Evolutionary conservation across 352 stramenopile genomes (phyloP), one percentile per base, ranked within the genome.

Genomic region (Globisporangium spiculum): DNA sequence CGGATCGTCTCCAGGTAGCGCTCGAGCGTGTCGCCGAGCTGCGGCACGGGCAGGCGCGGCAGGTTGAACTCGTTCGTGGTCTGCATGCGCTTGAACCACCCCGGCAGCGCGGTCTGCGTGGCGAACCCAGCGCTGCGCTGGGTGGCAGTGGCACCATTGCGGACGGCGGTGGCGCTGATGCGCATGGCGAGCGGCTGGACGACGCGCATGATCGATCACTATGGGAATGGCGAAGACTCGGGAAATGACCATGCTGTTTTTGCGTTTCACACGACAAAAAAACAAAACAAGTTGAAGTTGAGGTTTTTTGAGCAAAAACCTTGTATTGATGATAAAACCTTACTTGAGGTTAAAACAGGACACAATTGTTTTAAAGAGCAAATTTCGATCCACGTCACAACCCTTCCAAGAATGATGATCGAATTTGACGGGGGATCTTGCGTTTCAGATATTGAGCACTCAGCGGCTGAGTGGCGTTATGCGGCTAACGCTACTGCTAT

Each of bases 11-110:
- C 75, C 30, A 94, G 71, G 67, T 98, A 98, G 57, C 89, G 92
- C 62, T 86, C 66, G 52, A 97, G 66, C 55, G 95, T 98, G 66
- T 97, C 89, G 55, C 94, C 79, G 9, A 98, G 78, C 27, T 84
- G 79, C 36, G 95, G 95, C 68, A 98, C 90, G 2, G 94, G 91
- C 58, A 98, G 68, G 36, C 84, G 82, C 34, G 84, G 83, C 50
- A 92, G 65, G 61, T 93, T 85, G 75, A 84, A 92, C 75, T 90
- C 83, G 68, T 92, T 92, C 48, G 84, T 92, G 63, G 73, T 65
- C 32, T 85, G 79, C 81, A 92, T 90, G 69, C 84, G 82, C 55
- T 87, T 82, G 71, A 89, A 92, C 84, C 84, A 92, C 14, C 80
- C 79, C 32, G 82, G 82, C 58, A 80, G 76, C 48, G 59, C 58